Evolutionary conservation across 306 rosid species (phyloP), one percentile per base, ranked within the genome.

Genomic region (Carpinus fangiana): DNA sequence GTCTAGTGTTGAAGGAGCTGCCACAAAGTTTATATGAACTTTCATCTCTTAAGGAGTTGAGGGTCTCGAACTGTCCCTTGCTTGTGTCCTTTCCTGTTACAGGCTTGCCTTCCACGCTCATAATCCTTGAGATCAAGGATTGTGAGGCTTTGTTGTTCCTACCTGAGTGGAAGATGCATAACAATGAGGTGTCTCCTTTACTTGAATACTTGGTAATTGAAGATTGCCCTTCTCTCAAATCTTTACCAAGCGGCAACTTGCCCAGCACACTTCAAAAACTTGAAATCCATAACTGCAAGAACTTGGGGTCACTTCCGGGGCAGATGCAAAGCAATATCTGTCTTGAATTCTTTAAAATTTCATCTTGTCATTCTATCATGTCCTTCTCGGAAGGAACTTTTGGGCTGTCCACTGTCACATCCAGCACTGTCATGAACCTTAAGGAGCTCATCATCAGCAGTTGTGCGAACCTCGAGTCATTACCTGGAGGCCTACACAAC

Each of bases 141-240:
- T 83, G 83, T 56, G 76, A 70, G 72, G 51, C 83, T 53, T 70
- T 83, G 21, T 77, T 78, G 50, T 59, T 66, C 68, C 20, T 83
- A 10, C 86, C 83, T 7, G 45, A 50, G 3, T 78, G 86, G 86
- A 82, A 46, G 13, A 67, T 31, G 34, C 77, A 73, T 26, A 28
- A 53, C n/a, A 52, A 23, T 54, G 46, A 31, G 65, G 23, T 12
- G 9, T 72, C 70, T 31, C 16, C 54, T 41, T 76, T 76, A 5
- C 82, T 83, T 4, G 80, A 79, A 73, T 83, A 79, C 68, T 74
- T 83, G 47, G 74, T 74, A 59, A 79, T 83, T 64, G 83, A 83
- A 83, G 80, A 45, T 47, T 83, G 86, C 48, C 60, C 83, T 61
- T 78, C 82, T 75, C 69, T 83, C n/a, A 69, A 38, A 7, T 75